These are phyloP conservation scores for Aspergillus sclerotialis DNA, from an alignment of 2,329 filamentous ascomycete species.

Conservation along the genomic window DNA sequence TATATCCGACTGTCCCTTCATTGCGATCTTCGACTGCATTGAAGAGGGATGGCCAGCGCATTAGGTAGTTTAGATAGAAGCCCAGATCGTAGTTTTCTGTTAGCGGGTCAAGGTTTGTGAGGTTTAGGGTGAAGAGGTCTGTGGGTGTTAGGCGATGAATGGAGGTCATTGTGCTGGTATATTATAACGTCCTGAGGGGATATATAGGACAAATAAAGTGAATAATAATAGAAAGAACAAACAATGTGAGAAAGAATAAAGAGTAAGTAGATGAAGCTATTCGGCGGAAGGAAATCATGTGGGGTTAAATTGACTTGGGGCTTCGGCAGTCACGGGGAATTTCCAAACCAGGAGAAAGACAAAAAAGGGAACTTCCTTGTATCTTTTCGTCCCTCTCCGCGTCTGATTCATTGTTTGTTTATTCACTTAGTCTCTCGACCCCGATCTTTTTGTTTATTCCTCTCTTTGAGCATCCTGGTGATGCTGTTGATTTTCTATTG, in stretches of 20 bases:
- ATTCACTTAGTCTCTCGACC: not conserved
- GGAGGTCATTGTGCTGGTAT: slow-evolving; percentile 57
- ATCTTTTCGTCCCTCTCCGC: not conserved
- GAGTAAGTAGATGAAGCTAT: slow-evolving; percentile 3
- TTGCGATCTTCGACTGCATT: slow-evolving; percentile 79
- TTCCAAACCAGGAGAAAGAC: not conserved
- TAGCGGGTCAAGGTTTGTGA: slow-evolving; percentile 89
- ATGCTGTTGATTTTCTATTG: slow-evolving; percentile 6
- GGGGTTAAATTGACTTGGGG: slow-evolving; percentile 9
- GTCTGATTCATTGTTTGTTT: slow-evolving; percentile 1
- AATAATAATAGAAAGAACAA: not conserved
- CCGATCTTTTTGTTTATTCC: slow-evolving; percentile 1
- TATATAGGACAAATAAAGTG: not conserved
- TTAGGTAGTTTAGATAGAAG: slow-evolving; percentile 94
- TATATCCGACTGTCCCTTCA: slow-evolving; percentile 91
- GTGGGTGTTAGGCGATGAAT: slow-evolving; percentile 77
- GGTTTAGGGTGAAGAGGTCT: slow-evolving; percentile 83
- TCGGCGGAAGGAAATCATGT: not conserved
- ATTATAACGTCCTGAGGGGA: not conserved
- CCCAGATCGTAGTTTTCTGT: slow-evolving; percentile 97
- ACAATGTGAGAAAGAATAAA: not conserved
- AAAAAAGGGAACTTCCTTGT: not conserved
- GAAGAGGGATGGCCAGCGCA: slow-evolving; percentile 92
- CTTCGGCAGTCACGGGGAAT: slow-evolving; percentile 19
- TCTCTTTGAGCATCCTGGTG: slow-evolving; percentile 10